Evolutionary conservation across 2,329 filamentous ascomycete genomes (phyloP).

Genomic region (Biscogniauxia mediterranea): DNA sequence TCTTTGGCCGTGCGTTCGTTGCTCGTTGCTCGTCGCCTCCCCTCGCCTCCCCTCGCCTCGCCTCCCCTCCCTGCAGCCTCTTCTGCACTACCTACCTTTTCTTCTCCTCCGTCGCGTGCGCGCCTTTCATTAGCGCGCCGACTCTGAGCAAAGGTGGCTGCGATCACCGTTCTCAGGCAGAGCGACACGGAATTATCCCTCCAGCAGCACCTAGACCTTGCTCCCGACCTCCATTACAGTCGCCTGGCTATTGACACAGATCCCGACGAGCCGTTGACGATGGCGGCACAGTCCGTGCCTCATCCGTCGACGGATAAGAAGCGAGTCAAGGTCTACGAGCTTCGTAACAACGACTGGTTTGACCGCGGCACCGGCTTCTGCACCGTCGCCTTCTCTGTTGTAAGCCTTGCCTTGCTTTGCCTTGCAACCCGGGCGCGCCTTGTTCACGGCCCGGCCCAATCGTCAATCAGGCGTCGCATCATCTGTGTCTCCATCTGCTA

Average conservation of each 20-base stretch:
- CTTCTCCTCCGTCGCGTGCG: slow-evolving; percentile 26
- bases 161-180: slow-evolving; percentile 54
- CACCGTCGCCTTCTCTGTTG: slow-evolving; percentile 70
- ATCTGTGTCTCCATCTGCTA: slow-evolving; percentile 13
- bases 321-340: slow-evolving; percentile 97
- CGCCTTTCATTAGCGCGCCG: slow-evolving; percentile 35
- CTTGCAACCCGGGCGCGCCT: slow-evolving; percentile 1
- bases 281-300: slow-evolving; percentile 68
- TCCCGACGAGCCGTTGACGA: slow-evolving; percentile 60
- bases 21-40: not conserved
- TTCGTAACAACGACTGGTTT: slow-evolving; percentile 99
- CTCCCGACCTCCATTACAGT: slow-evolving; percentile 51
- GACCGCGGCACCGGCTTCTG: slow-evolving; percentile 97
- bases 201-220: slow-evolving; percentile 58
- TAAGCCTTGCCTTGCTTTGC: slow-evolving; percentile 45
- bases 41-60: not conserved
- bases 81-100: not conserved
- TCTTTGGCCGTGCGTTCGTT: slow-evolving; percentile 2
- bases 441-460: not conserved
- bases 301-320: slow-evolving; percentile 65
- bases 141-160: slow-evolving; percentile 46
- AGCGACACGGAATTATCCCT: slow-evolving; percentile 56
- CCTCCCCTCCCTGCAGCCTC: not conserved
- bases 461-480: slow-evolving; percentile 6
- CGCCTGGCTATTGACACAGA: slow-evolving; percentile 52